Evolutionary conservation across 768 basidiomycete genomes (phyloP), one percentile per base, ranked within the genome.

Genomic region (Lentinula raphanica): DNA sequence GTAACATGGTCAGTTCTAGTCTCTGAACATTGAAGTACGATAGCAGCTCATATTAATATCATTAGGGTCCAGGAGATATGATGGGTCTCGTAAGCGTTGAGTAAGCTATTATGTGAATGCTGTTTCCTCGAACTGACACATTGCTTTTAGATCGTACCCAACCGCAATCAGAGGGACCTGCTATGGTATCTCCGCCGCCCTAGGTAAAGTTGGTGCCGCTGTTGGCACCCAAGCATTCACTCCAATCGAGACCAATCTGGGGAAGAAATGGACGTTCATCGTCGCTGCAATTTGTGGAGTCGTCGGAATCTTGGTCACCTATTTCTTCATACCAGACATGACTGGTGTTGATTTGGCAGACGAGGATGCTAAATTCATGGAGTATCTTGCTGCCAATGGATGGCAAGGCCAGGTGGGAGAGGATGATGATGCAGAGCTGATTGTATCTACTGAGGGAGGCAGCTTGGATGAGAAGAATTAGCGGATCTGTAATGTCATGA

Each of bases 51-150:
- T n/a, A 12, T 21, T 49, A 17, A 44, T 17, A 27, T 23, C 19
- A 57, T 23, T 60, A 85, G 83, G 87, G 87, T 17, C 87, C 87
- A 2, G 88, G 88, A 21, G 81, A 88, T 64, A 87, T 87, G 83
- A 68, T 86, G 9, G 84, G 85, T 49, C 76, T 87, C 42, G 81
- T 84, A 25, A 84, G 83, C 53, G 80, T 82, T 17, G 87, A 87
- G 83, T 85, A 64, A 70, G 82, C 74, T 21, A 21, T 45, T 31
- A n/a, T 3, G 17, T 21, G 45, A 7, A 38, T 5, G 23, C 9
- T 21, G 9, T 54, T 40, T 59, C 42, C 39, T 49, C 62, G 59
- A n/a, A 50, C 45, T 56, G 25, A 40, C 25, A 7, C 27, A 12
- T 11, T 13, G 5, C 9, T 46, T n/a, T 17, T 55, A 85, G 83